Evolutionary conservation across 257 asterid species (phyloP), one percentile per base, ranked within the genome.

Genomic region (Prunella vulgaris): DNA sequence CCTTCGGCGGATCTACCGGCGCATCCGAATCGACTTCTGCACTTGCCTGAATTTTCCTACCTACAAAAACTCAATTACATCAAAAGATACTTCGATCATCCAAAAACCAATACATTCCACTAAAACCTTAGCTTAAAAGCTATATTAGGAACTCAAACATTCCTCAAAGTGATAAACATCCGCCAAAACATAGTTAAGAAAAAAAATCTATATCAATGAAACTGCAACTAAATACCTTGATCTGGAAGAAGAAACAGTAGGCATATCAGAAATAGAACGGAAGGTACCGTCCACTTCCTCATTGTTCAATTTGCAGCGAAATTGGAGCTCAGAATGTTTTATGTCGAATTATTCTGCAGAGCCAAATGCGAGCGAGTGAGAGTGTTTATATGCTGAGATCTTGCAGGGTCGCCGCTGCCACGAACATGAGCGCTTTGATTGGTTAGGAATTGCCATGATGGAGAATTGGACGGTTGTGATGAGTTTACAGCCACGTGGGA

Each of bases 251-350:
- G 86, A 56, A 79, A 85, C 64, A 91, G 79, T 24, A 91, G 88
- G 76, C 91, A 91, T 4, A 91, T 13, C 7, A 91, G 69, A 62
- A 91, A 85, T 20, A 91, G 78, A 56, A 85, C 78, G 80, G 91
- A 77, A 48, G 95, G 79, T 38, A 81, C 68, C 86, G 93, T 87
- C 96, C 97, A 89, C 96, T 87, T 91, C 87, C 85, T 82, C 97
- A 91, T 90, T 18, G 73, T 37, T 48, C 27, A 18, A 62, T 42
- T 58, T 42, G 44, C 69, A 14, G 17, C 60, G 25, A 35, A 64
- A n/a, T 13, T 27, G 54, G 22, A 14, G 57, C 57, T 60, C 38
- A 35, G 74, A 67, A 30, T 60, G 18, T 20, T 54, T 9, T 5
- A 21, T 1, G 14, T 33, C 46, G 64, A 38, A 56, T 60, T 65